These are phyloP conservation scores for Stipa capillata DNA, from an alignment of 176 grass and related monocot genomes.

Conservation along the genomic window DNA sequence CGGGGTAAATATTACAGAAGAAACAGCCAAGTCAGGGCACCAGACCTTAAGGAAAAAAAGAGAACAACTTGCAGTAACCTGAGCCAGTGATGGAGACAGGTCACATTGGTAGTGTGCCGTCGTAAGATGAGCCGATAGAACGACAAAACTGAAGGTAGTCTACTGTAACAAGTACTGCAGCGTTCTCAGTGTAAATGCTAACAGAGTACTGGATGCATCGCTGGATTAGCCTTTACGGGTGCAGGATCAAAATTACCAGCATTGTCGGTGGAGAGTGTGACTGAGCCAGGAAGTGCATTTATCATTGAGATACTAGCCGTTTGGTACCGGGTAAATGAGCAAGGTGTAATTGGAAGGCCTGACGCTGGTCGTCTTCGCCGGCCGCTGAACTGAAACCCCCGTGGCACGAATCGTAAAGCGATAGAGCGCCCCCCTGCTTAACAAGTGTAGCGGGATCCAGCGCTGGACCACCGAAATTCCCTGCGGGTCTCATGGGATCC, in stretches of 20 bases:
- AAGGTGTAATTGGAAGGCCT: not conserved
- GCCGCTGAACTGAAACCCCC: not conserved
- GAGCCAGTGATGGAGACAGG: too few relatives aligned
- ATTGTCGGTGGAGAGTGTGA: conserved; percentile 16
- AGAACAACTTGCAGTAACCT: too few relatives aligned
- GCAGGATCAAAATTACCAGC: not conserved
- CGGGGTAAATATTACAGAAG: too few relatives aligned
- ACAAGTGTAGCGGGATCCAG: too few relatives aligned
- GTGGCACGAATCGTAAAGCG: conserved; percentile 23
- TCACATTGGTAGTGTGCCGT: too few relatives aligned
- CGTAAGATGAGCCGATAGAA: too few relatives aligned
- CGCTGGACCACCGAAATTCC: conserved; percentile 10
- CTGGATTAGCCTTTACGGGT: not conserved
- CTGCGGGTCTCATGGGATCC: conserved; percentile 19
- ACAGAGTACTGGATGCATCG: too few relatives aligned
- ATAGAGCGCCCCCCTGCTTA: not conserved
- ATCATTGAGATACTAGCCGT: not conserved
- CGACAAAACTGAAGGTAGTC: not conserved
- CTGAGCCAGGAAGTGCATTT: not conserved
- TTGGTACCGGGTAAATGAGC: not conserved
- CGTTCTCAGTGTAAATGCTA: conserved; percentile 12
- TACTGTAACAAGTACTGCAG: not conserved
- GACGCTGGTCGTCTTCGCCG: conserved; percentile 17
- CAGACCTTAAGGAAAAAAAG: too few relatives aligned
- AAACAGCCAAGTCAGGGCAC: too few relatives aligned